Evolutionary conservation across 2,329 filamentous ascomycete genomes (phyloP), one percentile per base, ranked within the genome.

Genomic region (Fusarium sp.): DNA sequence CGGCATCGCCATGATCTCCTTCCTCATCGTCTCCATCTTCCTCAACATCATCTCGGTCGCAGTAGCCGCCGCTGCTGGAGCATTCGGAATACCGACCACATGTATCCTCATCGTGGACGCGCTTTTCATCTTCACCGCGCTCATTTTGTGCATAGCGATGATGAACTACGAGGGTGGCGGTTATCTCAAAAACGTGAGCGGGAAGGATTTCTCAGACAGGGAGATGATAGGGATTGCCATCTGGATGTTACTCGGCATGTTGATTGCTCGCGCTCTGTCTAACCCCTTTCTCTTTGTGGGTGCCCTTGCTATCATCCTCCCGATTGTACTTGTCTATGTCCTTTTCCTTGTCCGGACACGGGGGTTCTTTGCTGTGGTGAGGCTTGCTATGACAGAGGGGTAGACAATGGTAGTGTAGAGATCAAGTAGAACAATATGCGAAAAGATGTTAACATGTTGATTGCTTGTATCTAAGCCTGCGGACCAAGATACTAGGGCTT

Each of bases 121-220:
- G 5, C 8, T 73, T 0, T 62, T 72, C 27, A 71, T 73, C 10
- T 70, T 73, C 9, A 37, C 60, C 1, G 60, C 68, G 0, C 65
- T 73, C 3, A 41, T 60, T 7, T n/a, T 73, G 16, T 73, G 65
- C 2, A 66, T 73, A 12, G 60, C 66, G 0, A 56, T 59, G 65
- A 73, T 73, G 70, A 73, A 67, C 9, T 73, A 59, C 8, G 71
- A 73, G 15, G 68, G 66, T 3, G 71, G 71, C 1, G 65, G 68
- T 0, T 73, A 73, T 27, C 36, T 73, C 1, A 40, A 57, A 2
- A 27, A n/a, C 0, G 28, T 73, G 0, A 31, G 56, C 1, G 62
- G 34, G 2, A 18, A 27, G 3, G 60, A 73, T 3, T 73, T 60
- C 28, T 70, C 71, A 1, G 71, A 73, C 1, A 68, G 30, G 10